Conservation (phyloP, 441 rosid genomes). For the Croton laevigatus region DNA sequence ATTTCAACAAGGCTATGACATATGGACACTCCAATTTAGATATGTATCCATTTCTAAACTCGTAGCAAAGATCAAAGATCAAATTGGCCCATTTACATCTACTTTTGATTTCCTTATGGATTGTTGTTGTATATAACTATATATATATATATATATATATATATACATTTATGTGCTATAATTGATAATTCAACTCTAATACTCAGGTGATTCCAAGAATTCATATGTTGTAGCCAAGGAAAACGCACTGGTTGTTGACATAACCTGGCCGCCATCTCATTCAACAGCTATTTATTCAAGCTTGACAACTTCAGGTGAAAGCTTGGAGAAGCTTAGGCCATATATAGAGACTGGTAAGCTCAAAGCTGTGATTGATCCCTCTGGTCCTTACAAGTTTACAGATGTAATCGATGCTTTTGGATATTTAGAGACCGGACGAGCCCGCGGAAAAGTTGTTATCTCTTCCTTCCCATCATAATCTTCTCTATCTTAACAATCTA, state of each 20-base stretch:
- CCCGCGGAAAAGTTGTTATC: conserved; percentile 41
- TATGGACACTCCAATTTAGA: no score
- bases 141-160: no score
- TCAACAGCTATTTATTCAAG: conserved; percentile 43
- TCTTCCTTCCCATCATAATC: conserved; percentile 28
- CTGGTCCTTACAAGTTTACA: conserved; percentile 35
- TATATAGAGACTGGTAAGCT: conserved; percentile 39
- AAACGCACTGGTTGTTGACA: conserved; percentile 39
- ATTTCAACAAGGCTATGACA: no score
- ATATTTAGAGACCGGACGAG: conserved; percentile 43
- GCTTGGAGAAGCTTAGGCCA: conserved; percentile 32
- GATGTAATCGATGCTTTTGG: conserved; percentile 43
- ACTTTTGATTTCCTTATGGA: no score
- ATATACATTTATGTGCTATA: not conserved
- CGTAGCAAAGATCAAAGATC: no score
- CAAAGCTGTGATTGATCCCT: conserved; percentile 39
- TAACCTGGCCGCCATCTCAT: conserved; percentile 49
- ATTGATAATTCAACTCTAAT: not conserved
- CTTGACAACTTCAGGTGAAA: conserved; percentile 39
- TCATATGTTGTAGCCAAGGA: conserved; percentile 45
- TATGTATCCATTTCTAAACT: no score
- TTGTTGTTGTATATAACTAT: no score
- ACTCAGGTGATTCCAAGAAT: conserved; percentile 38
- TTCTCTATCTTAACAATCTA: conserved; percentile 1
- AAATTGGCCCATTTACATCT: no score